These are phyloP conservation scores for Sporothrix globosa DNA, from an alignment of 2,329 filamentous ascomycete genomes.

Conservation along the genomic window DNA sequence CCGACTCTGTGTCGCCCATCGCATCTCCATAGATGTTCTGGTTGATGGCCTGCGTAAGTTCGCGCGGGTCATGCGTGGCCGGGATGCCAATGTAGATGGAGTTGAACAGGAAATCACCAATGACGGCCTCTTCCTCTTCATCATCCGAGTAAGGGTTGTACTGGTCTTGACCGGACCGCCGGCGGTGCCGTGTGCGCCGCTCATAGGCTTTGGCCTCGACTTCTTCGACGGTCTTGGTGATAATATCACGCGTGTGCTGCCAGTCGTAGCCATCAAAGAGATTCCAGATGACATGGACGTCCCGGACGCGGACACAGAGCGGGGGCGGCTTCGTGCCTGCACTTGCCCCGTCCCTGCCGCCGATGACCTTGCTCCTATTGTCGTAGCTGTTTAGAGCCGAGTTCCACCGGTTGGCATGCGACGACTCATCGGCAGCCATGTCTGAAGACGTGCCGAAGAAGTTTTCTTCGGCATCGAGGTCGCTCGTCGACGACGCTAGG, in stretches of 20 bases:
- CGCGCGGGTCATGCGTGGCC: slow-evolving; percentile 79
- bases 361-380: slow-evolving; percentile 39
- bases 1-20: slow-evolving; percentile 85
- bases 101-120: slow-evolving; percentile 96
- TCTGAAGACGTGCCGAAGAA: slow-evolving; percentile 70
- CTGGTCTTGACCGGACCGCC: slow-evolving; percentile 57
- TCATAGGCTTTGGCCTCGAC: slow-evolving; percentile 83
- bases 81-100: slow-evolving; percentile 97
- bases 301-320: slow-evolving; percentile 75
- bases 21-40: slow-evolving; percentile 78
- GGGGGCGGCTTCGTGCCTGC: slow-evolving; percentile 52
- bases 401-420: slow-evolving; percentile 69
- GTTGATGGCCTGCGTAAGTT: slow-evolving; percentile 83
- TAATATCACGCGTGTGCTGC: slow-evolving; percentile 81
- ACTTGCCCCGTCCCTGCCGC: slow-evolving; percentile 49
- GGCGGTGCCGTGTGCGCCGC: slow-evolving; percentile 62
- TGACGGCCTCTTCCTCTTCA: slow-evolving; percentile 80
- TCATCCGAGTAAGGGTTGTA: slow-evolving; percentile 52
- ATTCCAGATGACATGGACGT: slow-evolving; percentile 96
- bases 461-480: slow-evolving; percentile 53
- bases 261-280: slow-evolving; percentile 98
- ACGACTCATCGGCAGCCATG: slow-evolving; percentile 53
- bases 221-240: slow-evolving; percentile 84
- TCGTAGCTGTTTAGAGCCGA: slow-evolving; percentile 76
- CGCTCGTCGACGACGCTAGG: slow-evolving; percentile 36